phyloP scores from a whole-genome alignment of 2,329 filamentous ascomycete genomes.

The Aspergillus chevalieri region DNA sequence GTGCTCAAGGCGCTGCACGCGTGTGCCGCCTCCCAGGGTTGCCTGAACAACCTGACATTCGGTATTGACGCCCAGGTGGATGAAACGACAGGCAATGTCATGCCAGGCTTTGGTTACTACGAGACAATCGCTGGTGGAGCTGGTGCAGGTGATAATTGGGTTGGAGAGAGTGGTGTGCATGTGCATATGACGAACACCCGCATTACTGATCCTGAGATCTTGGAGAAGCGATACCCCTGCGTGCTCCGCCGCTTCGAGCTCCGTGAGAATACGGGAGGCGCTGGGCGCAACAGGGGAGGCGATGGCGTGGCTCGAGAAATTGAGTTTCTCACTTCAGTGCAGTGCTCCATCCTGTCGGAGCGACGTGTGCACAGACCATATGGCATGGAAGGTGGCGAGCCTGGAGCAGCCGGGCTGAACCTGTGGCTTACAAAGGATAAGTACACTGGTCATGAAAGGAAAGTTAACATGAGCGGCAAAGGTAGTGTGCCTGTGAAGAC shows the following conservation, averaged over 20 bases:
- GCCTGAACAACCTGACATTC: slow-evolving; percentile 80
- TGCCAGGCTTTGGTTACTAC: slow-evolving; percentile 79
- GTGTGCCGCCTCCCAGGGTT: slow-evolving; percentile 71
- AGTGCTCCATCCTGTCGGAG: slow-evolving; percentile 74
- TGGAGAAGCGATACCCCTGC: slow-evolving; percentile 74
- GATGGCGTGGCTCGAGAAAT: slow-evolving; percentile 76
- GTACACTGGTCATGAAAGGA: slow-evolving; percentile 46
- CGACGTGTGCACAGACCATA: slow-evolving; percentile 71
- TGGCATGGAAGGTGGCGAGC: slow-evolving; percentile 74
- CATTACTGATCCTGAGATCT: slow-evolving; percentile 76
- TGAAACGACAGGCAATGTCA: slow-evolving; percentile 47
- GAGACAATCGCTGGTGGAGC: slow-evolving; percentile 79
- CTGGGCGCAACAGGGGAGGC: slow-evolving; percentile 63
- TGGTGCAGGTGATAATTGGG: slow-evolving; percentile 69
- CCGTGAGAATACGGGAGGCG: slow-evolving; percentile 58
- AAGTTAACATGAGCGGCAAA: slow-evolving; percentile 57
- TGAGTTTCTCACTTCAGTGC: slow-evolving; percentile 73
- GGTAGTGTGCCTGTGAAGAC: slow-evolving; percentile 56
- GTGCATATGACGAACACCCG: slow-evolving; percentile 85
- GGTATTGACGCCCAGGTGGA: slow-evolving; percentile 65
- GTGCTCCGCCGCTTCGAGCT: slow-evolving; percentile 67
- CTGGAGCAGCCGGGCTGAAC: slow-evolving; percentile 73
- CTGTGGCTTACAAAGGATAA: slow-evolving; percentile 74
- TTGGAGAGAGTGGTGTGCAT: slow-evolving; percentile 70
- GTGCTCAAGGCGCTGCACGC: slow-evolving; percentile 74